Base-by-base conservation (phyloP, 2,329 filamentous ascomycete genomes). In the Orbilia quercus region DNA sequence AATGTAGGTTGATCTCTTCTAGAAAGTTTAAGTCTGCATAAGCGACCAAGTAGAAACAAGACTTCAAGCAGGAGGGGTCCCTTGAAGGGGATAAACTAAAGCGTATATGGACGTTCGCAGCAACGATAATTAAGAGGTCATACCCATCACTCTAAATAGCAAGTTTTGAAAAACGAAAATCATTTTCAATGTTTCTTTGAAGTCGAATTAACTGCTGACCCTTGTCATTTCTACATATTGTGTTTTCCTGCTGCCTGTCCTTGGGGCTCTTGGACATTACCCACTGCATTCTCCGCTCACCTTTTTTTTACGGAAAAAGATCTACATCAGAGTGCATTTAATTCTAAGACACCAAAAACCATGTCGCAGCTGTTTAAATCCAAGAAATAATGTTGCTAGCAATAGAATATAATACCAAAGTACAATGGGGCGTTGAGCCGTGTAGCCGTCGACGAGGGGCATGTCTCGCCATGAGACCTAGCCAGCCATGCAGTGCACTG, bases 391-490 rank as follows among this genome's bases (percentile, higher is more conserved):
- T n/a, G 38, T 28, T 28, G 53, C 25, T 42, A 50, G 40, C 38
- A 25, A 12, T 31, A 22, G 22, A 23, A n/a, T 14, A 23, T 36
- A 53, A 71, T 71, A 25, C 28, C 47, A 22, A 28, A 36, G 36
- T 42, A 38, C 38, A 38, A 28, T 70, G 42, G 51, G n/a, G 16
- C 42, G 28, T 12, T 31, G 42, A 31, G 38, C 25, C 31, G 62
- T 44, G 44, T 51, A 50, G 53, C 53, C 44, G 63, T 53, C 44
- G 44, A 22, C 18, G 11, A 20, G 22, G 40, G 28, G 31, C 25
- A 58, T 67, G 63, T 67, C 63, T 67, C 47, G 63, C 45, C 53
- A 59, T 58, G 63, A 67, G 63, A 58, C 63, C 51, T 48, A 38
- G 44, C 18, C 20, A 11, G 31, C 44, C 42, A 42, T 25, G 16